phyloP scores from a whole-genome alignment of 352 stramenopile species.

The Globisporangium parvum region DNA sequence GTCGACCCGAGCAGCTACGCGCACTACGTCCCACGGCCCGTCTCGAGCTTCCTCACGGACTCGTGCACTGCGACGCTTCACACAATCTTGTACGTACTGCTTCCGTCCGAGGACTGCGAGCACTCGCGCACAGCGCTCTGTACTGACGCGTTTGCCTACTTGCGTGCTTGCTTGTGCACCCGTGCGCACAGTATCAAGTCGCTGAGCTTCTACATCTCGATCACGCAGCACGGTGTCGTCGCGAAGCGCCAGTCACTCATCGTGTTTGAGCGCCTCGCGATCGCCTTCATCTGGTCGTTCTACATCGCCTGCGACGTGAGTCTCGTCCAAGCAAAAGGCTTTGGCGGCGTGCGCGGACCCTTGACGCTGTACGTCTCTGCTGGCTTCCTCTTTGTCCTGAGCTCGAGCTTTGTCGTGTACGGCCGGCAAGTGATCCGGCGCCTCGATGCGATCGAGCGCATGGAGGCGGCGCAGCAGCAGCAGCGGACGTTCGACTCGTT shows the following conservation, averaged over 20 bases:
- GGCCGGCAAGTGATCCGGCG: slow-evolving; percentile 30
- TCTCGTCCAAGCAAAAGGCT: slow-evolving; percentile 30
- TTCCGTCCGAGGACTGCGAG: neutral
- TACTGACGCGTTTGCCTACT: neutral
- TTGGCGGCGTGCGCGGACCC: slow-evolving; percentile 18
- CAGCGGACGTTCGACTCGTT: slow-evolving; percentile 4
- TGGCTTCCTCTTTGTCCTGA: slow-evolving; percentile 18
- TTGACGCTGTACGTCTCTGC: slow-evolving; percentile 21
- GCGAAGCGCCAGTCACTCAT: slow-evolving; percentile 21
- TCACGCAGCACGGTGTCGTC: slow-evolving; percentile 42
- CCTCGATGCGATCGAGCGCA: slow-evolving; percentile 36
- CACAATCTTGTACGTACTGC: slow-evolving; percentile 41
- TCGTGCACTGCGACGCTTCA: slow-evolving; percentile 55
- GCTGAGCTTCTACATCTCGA: slow-evolving; percentile 47
- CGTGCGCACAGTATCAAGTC: slow-evolving; percentile 32
- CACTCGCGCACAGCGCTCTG: neutral
- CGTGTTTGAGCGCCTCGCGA: slow-evolving; percentile 21
- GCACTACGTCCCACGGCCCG: slow-evolving; percentile 30
- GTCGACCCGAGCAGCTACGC: slow-evolving; percentile 49
- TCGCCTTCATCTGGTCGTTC: slow-evolving; percentile 34
- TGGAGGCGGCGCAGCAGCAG: slow-evolving; percentile 15
- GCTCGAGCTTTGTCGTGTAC: slow-evolving; percentile 22
- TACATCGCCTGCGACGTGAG: slow-evolving; percentile 28
- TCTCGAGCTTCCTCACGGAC: slow-evolving; percentile 42
- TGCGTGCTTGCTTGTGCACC: neutral